Evolutionary conservation across 768 basidiomycete species (phyloP).

Genomic region (Saitozyma sp.): DNA sequence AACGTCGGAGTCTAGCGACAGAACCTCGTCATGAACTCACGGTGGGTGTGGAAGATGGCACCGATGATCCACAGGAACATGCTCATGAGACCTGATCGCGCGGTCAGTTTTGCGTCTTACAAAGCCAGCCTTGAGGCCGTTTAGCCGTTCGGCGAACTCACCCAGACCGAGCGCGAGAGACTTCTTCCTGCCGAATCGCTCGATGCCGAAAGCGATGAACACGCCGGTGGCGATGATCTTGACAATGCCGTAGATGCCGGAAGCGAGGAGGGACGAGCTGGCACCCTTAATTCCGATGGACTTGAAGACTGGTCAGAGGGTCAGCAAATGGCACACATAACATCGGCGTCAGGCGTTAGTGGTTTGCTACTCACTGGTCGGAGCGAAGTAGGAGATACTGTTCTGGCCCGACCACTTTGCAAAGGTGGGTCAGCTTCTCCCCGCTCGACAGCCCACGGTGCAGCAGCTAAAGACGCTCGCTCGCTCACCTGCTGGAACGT

Average conservation of each 20-base stretch:
- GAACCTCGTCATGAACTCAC: neutral
- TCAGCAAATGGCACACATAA: no score
- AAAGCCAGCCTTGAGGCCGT: no score
- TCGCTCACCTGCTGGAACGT: conserved; percentile 58
- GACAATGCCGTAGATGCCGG: conserved; percentile 52
- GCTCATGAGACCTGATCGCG: conserved; percentile 66
- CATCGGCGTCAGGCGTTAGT: no score
- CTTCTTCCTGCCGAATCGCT: conserved; percentile 46
- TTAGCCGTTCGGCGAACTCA: neutral
- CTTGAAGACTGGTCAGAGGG: neutral
- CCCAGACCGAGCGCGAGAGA: conserved; percentile 63
- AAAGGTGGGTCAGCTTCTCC: no score
- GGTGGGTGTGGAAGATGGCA: conserved; percentile 74
- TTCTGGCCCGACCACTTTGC: conserved; percentile 70
- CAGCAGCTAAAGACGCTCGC: no score
- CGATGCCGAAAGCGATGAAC: conserved; percentile 50
- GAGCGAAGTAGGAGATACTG: conserved; percentile 55
- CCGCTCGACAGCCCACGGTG: no score
- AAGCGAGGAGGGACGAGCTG: conserved; percentile 44
- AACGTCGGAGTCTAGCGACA: no score
- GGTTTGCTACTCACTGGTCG: no score
- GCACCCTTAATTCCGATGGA: conserved; percentile 40
- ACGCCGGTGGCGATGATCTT: conserved; percentile 50
- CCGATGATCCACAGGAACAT: conserved; percentile 76
- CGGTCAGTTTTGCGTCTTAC: no score